A percentile compares a stretch with the other conserved stretches of the same genome.
Conservation (phyloP, 306 rosid species). For the Acacia crassicarpa region DNA sequence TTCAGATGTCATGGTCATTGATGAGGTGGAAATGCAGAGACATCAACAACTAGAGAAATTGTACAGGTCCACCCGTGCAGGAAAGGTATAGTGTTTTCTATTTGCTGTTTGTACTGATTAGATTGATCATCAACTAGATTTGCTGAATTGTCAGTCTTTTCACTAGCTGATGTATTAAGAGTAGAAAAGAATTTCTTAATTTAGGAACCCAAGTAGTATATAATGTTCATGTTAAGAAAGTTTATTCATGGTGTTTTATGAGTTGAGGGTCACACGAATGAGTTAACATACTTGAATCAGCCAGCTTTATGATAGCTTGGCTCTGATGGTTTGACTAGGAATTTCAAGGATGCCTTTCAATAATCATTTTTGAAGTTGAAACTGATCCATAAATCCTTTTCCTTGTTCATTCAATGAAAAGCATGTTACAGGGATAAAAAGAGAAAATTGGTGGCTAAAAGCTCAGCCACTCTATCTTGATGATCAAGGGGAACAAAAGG, state of each 20-base stretch:
- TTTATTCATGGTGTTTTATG: slow-evolving; percentile 11
- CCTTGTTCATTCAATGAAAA: neutral
- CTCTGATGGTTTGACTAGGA: neutral
- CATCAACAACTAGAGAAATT: slow-evolving; percentile 90
- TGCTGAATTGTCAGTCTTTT: slow-evolving; percentile 8
- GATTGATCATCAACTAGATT: slow-evolving; percentile 18
- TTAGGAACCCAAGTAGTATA: neutral
- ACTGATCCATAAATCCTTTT: neutral
- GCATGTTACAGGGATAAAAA: too few relatives aligned
- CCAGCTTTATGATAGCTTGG: slow-evolving; percentile 21
- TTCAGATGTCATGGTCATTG: slow-evolving; percentile 87
- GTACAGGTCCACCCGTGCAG: slow-evolving; percentile 81
- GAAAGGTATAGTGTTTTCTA: slow-evolving; percentile 59
- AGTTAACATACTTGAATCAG: slow-evolving; percentile 23
- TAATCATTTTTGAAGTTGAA: neutral
- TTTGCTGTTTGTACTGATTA: neutral
- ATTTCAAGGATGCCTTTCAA: neutral
- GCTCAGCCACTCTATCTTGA: neutral
- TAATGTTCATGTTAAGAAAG: slow-evolving; percentile 19
- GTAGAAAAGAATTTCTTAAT: slow-evolving; percentile 8
- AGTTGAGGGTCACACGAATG: neutral
- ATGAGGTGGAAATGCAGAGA: slow-evolving; percentile 93
- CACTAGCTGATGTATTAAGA: neutral
- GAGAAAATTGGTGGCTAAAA: neutral
- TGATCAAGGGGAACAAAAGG: neutral